Conservation (phyloP, 202 grass and related monocot genomes). For the Bolboschoenoplectus hybrid region DNA sequence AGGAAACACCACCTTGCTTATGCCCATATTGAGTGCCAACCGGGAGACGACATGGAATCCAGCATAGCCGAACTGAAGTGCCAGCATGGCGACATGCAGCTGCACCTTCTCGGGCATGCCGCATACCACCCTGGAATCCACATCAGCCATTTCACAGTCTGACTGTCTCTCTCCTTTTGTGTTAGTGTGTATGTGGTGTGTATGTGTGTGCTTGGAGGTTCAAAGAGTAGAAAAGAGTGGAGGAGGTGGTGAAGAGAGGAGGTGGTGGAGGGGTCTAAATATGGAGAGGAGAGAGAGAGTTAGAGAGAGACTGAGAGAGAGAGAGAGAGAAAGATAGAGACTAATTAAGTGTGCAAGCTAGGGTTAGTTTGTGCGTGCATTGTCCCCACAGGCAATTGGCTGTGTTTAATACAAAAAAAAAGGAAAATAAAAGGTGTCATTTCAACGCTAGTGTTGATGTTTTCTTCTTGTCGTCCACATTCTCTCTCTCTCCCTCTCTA, state of each 20-base stretch:
- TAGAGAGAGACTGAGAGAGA: background rate
- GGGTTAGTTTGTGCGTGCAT: constrained; percentile 15
- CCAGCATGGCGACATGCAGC: constrained; percentile 95
- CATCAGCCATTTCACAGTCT: constrained; percentile 58
- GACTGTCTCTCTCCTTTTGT: background rate
- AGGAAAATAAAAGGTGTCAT: constrained; percentile 39
- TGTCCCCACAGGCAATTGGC: constrained; percentile 41
- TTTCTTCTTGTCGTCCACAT: constrained; percentile 42
- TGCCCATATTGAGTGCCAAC: constrained; percentile 92
- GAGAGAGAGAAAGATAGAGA: background rate
- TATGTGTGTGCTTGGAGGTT: background rate
- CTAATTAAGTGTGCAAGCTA: background rate
- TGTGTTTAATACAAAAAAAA: constrained; percentile 30
- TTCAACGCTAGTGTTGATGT: constrained; percentile 41
- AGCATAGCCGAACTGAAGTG: constrained; percentile 94
- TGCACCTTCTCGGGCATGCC: constrained; percentile 90
- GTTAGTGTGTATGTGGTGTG: background rate
- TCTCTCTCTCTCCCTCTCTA: constrained; percentile 23
- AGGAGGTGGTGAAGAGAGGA: constrained; percentile 18
- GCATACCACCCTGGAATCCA: constrained; percentile 54
- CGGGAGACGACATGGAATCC: constrained; percentile 95
- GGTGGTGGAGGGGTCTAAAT: constrained; percentile 45
- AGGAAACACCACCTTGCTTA: constrained; percentile 97
- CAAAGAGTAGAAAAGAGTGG: constrained; percentile 2
- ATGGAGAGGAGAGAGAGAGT: constrained; percentile 17